Conservation (phyloP, 768 basidiomycete species). For the Rhizopogon vinicolor region DNA sequence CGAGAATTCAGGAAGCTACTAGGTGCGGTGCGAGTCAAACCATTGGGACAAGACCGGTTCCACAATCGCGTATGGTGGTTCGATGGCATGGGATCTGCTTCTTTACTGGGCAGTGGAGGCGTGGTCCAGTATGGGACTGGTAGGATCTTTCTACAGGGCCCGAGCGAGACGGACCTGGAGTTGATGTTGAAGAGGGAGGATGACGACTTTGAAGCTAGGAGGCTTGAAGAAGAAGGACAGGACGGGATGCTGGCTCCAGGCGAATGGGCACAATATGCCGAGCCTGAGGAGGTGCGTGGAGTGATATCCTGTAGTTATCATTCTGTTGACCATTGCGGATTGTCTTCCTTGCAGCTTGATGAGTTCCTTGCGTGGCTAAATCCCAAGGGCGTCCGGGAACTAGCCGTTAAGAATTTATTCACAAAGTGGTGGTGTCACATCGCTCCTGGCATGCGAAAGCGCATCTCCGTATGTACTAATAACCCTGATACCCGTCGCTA, state of each 20-base stretch:
- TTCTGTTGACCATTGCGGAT: constrained; percentile 6
- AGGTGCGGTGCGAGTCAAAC: constrained; percentile 81
- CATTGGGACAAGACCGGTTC: constrained; percentile 89
- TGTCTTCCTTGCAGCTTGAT: constrained; percentile 52
- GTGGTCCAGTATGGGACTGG: constrained; percentile 84
- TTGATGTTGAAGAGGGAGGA: constrained; percentile 58
- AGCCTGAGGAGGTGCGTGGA: constrained; percentile 74
- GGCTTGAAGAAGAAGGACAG: constrained; percentile 76
- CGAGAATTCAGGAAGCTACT: constrained; percentile 90
- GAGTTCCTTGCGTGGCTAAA: constrained; percentile 88
- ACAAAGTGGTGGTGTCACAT: constrained; percentile 85
- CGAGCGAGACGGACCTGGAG: constrained; percentile 76
- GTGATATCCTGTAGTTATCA: neutral
- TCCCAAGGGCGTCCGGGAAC: constrained; percentile 85
- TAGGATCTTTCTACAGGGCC: constrained; percentile 89
- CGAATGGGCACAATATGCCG: constrained; percentile 91
- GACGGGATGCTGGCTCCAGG: constrained; percentile 66
- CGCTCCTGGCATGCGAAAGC: constrained; percentile 71
- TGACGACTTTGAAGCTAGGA: constrained; percentile 47
- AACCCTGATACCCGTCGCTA: constrained; percentile 4
- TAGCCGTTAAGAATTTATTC: constrained; percentile 70
- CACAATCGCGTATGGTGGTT: constrained; percentile 98
- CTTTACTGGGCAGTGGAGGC: constrained; percentile 74
- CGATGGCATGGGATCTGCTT: constrained; percentile 88
- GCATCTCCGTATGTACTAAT: constrained; percentile 55